phyloP scores from a whole-genome alignment of 345 rosid species.

The Citrus unshiu region DNA sequence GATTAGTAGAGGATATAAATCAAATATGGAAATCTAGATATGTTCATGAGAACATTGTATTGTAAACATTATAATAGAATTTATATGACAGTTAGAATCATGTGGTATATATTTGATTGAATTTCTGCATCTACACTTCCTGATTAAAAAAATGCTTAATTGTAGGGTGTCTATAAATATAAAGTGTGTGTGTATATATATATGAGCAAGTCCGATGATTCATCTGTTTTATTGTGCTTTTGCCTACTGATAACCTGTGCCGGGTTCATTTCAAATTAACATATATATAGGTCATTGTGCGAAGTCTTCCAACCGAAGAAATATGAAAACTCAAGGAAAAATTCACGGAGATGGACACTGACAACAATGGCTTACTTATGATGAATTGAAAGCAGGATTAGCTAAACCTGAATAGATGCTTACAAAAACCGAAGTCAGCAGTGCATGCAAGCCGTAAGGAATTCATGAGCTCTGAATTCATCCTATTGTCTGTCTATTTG shows the following conservation, averaged over 20 bases:
- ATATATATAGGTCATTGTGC: slow-evolving; percentile 32
- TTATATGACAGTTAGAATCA: too few relatives aligned
- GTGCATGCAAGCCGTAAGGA: slow-evolving; percentile 63
- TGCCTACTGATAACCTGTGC: too few relatives aligned
- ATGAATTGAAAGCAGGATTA: slow-evolving; percentile 69
- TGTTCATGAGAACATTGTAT: too few relatives aligned
- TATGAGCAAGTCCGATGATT: not conserved
- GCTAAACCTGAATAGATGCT: slow-evolving; percentile 76
- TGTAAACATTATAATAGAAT: too few relatives aligned
- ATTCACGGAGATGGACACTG: slow-evolving; percentile 78
- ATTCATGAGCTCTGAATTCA: not conserved
- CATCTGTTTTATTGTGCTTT: not conserved
- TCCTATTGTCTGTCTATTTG: too few relatives aligned
- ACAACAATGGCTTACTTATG: slow-evolving; percentile 73
- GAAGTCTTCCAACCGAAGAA: slow-evolving; percentile 70
- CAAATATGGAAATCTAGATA: too few relatives aligned
- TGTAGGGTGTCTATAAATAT: too few relatives aligned
- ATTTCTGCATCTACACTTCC: too few relatives aligned
- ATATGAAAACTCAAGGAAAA: slow-evolving; percentile 72
- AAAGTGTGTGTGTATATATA: too few relatives aligned
- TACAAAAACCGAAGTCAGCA: slow-evolving; percentile 67
- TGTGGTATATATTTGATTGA: too few relatives aligned
- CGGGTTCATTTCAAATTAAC: too few relatives aligned
- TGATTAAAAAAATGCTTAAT: not conserved
- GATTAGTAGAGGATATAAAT: slow-evolving; percentile 6